Evolutionary conservation across 2,329 filamentous ascomycete species (phyloP).

Genomic region (Aureobasidium pullulans): DNA sequence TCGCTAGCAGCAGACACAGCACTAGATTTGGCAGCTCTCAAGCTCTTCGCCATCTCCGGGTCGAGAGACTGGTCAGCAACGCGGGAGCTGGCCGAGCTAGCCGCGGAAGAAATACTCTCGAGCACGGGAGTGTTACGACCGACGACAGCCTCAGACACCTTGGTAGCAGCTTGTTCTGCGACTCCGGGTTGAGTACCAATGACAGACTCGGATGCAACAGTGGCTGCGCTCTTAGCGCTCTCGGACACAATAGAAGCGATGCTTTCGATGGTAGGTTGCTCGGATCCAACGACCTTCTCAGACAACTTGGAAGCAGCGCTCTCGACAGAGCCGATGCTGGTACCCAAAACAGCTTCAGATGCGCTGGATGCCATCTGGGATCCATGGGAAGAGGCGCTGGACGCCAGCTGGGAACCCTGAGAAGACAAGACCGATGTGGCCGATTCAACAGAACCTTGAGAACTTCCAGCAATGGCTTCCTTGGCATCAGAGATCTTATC

Average conservation of each 20-base stretch:
- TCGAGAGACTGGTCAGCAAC: conserved; percentile 15
- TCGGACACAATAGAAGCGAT: conserved; percentile 19
- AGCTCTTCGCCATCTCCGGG: conserved; percentile 27
- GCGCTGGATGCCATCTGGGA: conserved; percentile 20
- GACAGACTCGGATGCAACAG: conserved; percentile 1
- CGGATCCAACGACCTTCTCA: conserved; percentile 31
- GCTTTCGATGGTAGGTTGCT: conserved; percentile 12
- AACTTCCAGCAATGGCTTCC: conserved; percentile 29
- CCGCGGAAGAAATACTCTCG: conserved; percentile 27
- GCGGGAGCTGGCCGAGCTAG: conserved; percentile 14
- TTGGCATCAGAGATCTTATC: conserved; percentile 25
- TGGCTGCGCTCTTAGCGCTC: conserved; percentile 15
- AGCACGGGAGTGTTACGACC: conserved; percentile 21
- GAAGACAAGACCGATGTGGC: conserved; percentile 26
- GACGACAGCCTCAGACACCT: conserved; percentile 21
- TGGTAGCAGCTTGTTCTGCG: conserved; percentile 28
- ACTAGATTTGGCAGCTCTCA: conserved; percentile 25
- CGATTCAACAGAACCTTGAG: conserved; percentile 30
- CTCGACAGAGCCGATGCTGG: conserved; percentile 38
- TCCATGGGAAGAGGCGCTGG: conserved; percentile 20
- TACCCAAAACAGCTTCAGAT: conserved; percentile 31
- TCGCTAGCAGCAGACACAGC: conserved; percentile 2
- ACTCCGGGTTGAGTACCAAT: conserved; percentile 21
- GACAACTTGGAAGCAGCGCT: conserved; percentile 48
- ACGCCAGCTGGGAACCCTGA: conserved; percentile 29